Conservation (phyloP, 306 rosid species). For the Gastrolobium bilobum region DNA sequence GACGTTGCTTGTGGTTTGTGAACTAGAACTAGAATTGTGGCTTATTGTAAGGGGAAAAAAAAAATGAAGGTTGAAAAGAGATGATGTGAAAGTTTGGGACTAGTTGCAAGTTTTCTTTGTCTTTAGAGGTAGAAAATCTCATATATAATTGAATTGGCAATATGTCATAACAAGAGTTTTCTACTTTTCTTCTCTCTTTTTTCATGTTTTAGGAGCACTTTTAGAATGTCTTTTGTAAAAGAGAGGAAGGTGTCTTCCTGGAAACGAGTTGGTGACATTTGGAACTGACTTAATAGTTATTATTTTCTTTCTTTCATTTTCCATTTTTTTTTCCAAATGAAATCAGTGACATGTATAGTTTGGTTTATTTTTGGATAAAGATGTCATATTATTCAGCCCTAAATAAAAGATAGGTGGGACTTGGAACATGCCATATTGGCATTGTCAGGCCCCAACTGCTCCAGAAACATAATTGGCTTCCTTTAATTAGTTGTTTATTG, state of each 20-base stretch:
- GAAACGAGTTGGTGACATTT: constrained; percentile 25
- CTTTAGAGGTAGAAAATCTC: background rate
- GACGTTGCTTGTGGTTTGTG: constrained; percentile 24
- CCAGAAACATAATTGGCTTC: background rate
- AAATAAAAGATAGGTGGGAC: background rate
- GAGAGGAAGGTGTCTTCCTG: background rate
- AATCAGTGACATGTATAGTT: background rate
- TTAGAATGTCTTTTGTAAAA: background rate
- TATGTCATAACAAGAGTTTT: too few species aligned
- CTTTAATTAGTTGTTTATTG: background rate
- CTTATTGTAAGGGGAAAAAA: background rate
- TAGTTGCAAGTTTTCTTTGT: background rate
- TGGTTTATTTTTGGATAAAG: background rate
- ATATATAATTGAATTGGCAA: background rate
- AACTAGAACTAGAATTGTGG: constrained; percentile 15
- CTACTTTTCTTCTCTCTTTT: too few species aligned
- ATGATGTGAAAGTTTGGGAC: background rate
- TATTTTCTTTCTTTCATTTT: background rate
- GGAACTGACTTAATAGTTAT: background rate
- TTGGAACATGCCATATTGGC: background rate
- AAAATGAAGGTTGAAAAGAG: background rate
- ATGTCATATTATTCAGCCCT: background rate
- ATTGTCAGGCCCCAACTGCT: constrained; percentile 25
- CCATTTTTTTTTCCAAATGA: background rate
- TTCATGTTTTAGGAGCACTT: too few species aligned